phyloP scores from a whole-genome alignment of 768 basidiomycete species.

The Hemileccinum rubropunctum region DNA sequence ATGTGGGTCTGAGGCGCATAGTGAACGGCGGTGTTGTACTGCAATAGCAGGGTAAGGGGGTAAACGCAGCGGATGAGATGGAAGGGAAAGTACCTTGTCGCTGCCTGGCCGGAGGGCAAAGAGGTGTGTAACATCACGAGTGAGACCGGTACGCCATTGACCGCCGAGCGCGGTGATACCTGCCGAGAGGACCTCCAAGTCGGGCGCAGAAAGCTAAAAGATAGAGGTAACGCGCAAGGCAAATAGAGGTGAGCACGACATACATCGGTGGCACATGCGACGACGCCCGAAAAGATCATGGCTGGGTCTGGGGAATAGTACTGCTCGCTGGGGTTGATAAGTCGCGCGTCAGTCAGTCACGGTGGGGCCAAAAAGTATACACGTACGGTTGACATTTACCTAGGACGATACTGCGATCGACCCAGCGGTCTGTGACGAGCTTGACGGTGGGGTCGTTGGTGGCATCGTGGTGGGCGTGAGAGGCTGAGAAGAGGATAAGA shows the following conservation, averaged over 20 bases:
- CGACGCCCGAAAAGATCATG: conserved; percentile 80
- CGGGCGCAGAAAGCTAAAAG: conserved; percentile 53
- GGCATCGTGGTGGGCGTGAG: conserved; percentile 38
- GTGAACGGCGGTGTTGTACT: conserved; percentile 51
- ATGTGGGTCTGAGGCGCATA: conserved; percentile 58
- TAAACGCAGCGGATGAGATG: neutral
- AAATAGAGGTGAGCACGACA: conserved; percentile 10
- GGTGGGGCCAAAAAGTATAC: conserved; percentile 8
- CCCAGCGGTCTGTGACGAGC: conserved; percentile 56
- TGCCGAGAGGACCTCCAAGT: conserved; percentile 70
- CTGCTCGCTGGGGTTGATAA: conserved; percentile 37
- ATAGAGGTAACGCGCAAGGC: neutral
- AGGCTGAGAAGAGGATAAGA: conserved; percentile 49
- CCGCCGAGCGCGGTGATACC: conserved; percentile 78
- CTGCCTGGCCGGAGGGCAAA: conserved; percentile 56
- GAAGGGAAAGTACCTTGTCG: conserved; percentile 33
- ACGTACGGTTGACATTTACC: conserved; percentile 58
- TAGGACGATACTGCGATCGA: conserved; percentile 60
- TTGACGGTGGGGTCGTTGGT: conserved; percentile 37
- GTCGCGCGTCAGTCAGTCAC: neutral
- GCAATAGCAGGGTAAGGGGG: neutral
- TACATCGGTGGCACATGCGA: conserved; percentile 70
- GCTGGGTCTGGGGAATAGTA: conserved; percentile 76
- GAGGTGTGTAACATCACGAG: conserved; percentile 85
- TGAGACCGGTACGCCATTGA: conserved; percentile 73